Evolutionary conservation across 495 filamentous ascomycete species (phyloP).

Genomic region (Penicillium ochrochloron): DNA sequence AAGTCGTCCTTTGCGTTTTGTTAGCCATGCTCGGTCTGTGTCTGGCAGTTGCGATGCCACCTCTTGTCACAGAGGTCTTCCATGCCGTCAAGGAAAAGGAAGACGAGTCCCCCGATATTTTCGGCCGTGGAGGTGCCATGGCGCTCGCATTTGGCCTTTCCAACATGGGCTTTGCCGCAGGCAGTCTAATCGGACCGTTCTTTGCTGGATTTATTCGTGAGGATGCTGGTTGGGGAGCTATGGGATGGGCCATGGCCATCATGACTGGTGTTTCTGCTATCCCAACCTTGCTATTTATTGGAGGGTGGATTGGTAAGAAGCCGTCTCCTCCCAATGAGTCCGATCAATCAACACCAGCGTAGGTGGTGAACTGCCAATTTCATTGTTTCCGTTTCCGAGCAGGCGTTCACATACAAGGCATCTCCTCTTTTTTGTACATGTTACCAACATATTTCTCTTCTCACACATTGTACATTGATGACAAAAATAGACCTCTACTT

Average conservation of each 20-base stretch:
- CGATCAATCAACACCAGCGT: neutral
- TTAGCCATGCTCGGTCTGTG: slow-evolving; percentile 26
- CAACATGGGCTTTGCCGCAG: slow-evolving; percentile 61
- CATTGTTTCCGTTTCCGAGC: neutral
- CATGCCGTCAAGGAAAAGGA: slow-evolving; percentile 64
- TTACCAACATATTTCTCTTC: neutral
- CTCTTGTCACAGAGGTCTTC: slow-evolving; percentile 71
- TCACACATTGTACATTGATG: neutral
- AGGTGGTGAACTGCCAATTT: neutral
- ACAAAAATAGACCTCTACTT: neutral
- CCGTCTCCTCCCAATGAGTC: neutral
- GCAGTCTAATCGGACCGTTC: slow-evolving; percentile 63
- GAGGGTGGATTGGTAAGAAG: slow-evolving; percentile 31
- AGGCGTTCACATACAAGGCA: neutral
- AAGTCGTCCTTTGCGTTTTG: slow-evolving; percentile 66
- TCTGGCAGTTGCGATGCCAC: slow-evolving; percentile 55
- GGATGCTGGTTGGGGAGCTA: slow-evolving; percentile 63
- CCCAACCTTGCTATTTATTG: slow-evolving; percentile 28
- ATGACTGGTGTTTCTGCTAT: slow-evolving; percentile 33
- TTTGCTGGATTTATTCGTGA: slow-evolving; percentile 64
- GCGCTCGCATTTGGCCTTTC: slow-evolving; percentile 64
- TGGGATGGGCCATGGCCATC: slow-evolving; percentile 59
- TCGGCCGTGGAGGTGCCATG: slow-evolving; percentile 56
- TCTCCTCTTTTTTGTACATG: neutral
- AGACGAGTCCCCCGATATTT: slow-evolving; percentile 51